A percentile compares a stretch with the other conserved stretches of the same genome.
Evolutionary conservation across 2,329 filamentous ascomycete genomes (phyloP).

Genomic region (Trichoderma guizhouense): DNA sequence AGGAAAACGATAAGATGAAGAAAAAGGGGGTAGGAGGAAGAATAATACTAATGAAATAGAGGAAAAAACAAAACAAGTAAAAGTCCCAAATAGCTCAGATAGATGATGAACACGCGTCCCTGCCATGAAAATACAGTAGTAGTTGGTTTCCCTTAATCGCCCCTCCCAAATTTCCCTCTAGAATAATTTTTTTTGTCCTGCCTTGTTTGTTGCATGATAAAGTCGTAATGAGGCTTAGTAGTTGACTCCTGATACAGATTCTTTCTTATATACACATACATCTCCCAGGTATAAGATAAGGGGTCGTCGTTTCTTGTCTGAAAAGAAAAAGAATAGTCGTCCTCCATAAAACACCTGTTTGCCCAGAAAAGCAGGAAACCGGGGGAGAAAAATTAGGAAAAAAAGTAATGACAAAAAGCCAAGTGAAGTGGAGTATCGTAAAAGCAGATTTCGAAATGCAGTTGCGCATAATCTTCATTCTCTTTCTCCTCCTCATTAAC

Average conservation of each 20-base stretch:
- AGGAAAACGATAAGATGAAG: not conserved
- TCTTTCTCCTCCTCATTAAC: not conserved
- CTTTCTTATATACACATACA: conserved; percentile 13
- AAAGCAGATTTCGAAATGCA: not conserved
- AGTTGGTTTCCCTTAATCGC: not conserved
- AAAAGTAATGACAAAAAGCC: not conserved
- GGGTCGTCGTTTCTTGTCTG: not conserved
- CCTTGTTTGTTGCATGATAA: conserved; percentile 8
- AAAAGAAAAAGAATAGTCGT: not conserved
- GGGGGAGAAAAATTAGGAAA: not conserved
- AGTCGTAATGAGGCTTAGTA: conserved; percentile 11
- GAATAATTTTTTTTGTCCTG: conserved; percentile 6
- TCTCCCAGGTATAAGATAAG: not conserved
- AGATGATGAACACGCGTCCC: not conserved
- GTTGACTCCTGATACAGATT: not conserved
- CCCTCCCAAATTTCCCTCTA: conserved; percentile 10
- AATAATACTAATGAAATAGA: not conserved
- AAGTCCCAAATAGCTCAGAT: not conserved
- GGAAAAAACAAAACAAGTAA: not conserved
- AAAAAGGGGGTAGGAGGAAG: not conserved
- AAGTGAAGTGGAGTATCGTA: conserved; percentile 5
- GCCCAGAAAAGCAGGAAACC: not conserved
- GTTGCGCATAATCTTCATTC: not conserved
- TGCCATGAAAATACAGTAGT: conserved; percentile 1
- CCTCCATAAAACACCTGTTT: conserved; percentile 1